These are phyloP conservation scores for Penicillium egyptiacum DNA, from an alignment of 495 filamentous ascomycete species.

Conservation along the genomic window DNA sequence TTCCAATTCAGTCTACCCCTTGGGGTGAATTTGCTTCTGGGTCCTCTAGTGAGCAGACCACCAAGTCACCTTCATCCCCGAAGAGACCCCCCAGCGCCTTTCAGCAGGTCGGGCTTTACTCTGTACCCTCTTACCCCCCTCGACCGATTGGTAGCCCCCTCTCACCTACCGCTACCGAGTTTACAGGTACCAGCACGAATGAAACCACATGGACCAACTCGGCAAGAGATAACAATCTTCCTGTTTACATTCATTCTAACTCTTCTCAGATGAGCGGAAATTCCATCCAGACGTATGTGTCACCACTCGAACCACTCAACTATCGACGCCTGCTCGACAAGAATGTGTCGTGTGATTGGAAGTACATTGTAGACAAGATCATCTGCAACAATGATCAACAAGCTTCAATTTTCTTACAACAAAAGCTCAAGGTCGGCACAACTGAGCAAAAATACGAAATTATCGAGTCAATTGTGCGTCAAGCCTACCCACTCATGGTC, in stretches of 20 bases:
- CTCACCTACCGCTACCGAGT: constrained; percentile 83
- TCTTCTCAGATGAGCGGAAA: constrained; percentile 47
- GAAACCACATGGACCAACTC: constrained; percentile 49
- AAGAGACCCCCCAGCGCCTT: constrained; percentile 42
- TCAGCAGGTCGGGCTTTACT: constrained; percentile 52
- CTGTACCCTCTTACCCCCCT: constrained; percentile 60
- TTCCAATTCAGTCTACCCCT: constrained; percentile 29
- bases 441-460: constrained; percentile 96
- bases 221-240: constrained; percentile 36
- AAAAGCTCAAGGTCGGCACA: constrained; percentile 97
- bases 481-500: constrained; percentile 95
- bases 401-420: constrained; percentile 96
- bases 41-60: constrained; percentile 18
- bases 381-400: constrained; percentile 99
- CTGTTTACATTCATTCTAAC: constrained; percentile 12
- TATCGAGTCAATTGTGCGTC: constrained; percentile 91
- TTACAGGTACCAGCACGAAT: constrained; percentile 52
- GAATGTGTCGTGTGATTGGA: constrained; percentile 97
- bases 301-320: constrained; percentile 90
- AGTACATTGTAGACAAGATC: constrained; percentile 99
- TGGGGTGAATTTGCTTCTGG: constrained; percentile 40
- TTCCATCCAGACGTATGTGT: constrained; percentile 69
- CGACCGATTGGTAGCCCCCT: constrained; percentile 75
- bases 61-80: constrained; percentile 29
- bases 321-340: constrained; percentile 94